These are phyloP conservation scores for Abortiporus biennis DNA, from an alignment of 1,284 basidiomycete species.

Conservation along the genomic window DNA sequence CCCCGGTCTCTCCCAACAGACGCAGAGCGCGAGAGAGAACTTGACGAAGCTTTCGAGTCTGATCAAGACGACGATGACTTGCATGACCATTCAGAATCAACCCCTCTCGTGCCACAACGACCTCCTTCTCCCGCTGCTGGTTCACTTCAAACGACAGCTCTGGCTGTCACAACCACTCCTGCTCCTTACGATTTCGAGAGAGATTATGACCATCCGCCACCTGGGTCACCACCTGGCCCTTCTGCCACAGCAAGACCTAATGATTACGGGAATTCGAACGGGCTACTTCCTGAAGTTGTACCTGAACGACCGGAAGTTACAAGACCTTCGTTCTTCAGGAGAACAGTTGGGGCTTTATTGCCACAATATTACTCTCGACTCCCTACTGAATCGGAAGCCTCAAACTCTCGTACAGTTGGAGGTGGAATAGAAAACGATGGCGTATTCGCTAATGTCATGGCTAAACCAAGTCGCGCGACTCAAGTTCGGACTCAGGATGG, in stretches of 20 bases:
- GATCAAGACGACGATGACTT: constrained; percentile 47
- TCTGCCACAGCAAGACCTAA: constrained; percentile 57
- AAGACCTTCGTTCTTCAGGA: constrained; percentile 53
- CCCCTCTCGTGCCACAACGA: constrained; percentile 28
- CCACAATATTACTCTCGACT: constrained; percentile 70
- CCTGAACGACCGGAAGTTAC: constrained; percentile 30
- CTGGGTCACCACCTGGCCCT: constrained; percentile 72
- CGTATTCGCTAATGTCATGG: constrained; percentile 93
- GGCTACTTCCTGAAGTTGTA: constrained; percentile 56
- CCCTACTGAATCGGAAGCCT: constrained; percentile 28
- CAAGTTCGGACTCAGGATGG: constrained; percentile 48
- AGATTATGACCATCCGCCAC: constrained; percentile 70
- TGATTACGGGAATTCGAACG: constrained; percentile 79
- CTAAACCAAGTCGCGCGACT: constrained; percentile 66
- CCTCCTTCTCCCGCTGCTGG: constrained; percentile 10
- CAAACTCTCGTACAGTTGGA: constrained; percentile 37
- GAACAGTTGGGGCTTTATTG: constrained; percentile 62
- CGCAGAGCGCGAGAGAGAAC: constrained; percentile 53
- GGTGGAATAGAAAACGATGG: constrained; percentile 88
- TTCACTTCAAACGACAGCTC: constrained; percentile 11
- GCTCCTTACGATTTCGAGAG: constrained; percentile 78
- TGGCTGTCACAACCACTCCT: constrained; percentile 18
- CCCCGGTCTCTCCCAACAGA: constrained; percentile 35
- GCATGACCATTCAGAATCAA: constrained; percentile 28
- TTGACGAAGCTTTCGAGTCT: constrained; percentile 60